These are phyloP conservation scores for Sanchytrium tribonematis DNA, from an alignment of 371 early-diverging fungal genomes.

Conservation along the genomic window DNA sequence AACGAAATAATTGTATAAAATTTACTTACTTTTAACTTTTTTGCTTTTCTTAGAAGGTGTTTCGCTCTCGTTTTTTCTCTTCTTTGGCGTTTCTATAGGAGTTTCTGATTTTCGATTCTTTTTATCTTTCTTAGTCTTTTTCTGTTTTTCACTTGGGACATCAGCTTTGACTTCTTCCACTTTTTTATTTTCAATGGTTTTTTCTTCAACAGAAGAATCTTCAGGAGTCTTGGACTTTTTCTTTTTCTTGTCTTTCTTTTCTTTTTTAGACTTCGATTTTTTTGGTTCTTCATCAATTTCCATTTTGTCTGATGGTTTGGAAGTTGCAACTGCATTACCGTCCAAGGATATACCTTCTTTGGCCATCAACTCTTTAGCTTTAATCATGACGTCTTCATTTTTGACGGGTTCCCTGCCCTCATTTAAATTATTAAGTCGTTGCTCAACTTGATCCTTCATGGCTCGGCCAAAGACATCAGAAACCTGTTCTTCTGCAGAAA, in stretches of 20 bases:
- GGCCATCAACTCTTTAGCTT: slow-evolving; percentile 40
- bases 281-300: slow-evolving; percentile 25
- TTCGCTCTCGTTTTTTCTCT: too few species aligned
- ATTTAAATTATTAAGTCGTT: slow-evolving; percentile 75
- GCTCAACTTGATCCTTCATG: slow-evolving; percentile 80
- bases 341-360: slow-evolving; percentile 1
- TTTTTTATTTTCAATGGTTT: background rate
- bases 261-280: slow-evolving; percentile 7
- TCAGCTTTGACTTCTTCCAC: background rate
- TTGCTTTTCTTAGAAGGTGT: too few species aligned
- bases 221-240: slow-evolving; percentile 4
- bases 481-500: slow-evolving; percentile 36
- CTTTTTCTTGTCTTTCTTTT: slow-evolving; percentile 16
- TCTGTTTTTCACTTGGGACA: background rate
- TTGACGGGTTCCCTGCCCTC: slow-evolving; percentile 53
- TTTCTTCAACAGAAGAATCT: too few species aligned
- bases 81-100: too few species aligned
- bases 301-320: slow-evolving; percentile 4
- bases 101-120: too few species aligned
- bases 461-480: slow-evolving; percentile 79
- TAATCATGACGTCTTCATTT: slow-evolving; percentile 78
- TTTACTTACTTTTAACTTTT: too few species aligned
- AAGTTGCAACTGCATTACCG: background rate
- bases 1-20: too few species aligned
- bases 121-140: background rate